Evolutionary conservation across 768 basidiomycete species (phyloP).

Genomic region (Phylloporus sp.): DNA sequence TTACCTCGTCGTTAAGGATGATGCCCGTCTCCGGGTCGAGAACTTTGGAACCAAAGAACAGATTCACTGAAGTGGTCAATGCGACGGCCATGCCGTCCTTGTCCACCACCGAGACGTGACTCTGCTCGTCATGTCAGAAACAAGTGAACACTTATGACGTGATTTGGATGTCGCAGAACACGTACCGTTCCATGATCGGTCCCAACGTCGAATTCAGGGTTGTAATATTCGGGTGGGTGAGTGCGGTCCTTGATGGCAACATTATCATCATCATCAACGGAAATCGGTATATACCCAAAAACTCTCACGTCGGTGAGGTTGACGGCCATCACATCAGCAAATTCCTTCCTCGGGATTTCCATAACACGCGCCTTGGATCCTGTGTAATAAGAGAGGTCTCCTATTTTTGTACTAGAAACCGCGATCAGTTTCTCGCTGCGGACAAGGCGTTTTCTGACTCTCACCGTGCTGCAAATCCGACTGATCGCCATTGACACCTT

Average conservation of each 20-base stretch:
- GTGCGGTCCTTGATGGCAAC: slow-evolving; percentile 59
- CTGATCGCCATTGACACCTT: slow-evolving; percentile 25
- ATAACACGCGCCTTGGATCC: slow-evolving; percentile 51
- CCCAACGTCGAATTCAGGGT: slow-evolving; percentile 71
- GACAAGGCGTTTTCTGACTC: slow-evolving; percentile 2
- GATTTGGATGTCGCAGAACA: background rate
- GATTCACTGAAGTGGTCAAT: slow-evolving; percentile 85
- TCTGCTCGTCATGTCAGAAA: slow-evolving; percentile 48
- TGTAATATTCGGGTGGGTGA: slow-evolving; percentile 77
- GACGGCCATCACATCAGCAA: slow-evolving; percentile 49
- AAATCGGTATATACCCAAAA: slow-evolving; percentile 1
- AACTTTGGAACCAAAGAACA: slow-evolving; percentile 84
- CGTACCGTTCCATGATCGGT: slow-evolving; percentile 78
- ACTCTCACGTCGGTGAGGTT: slow-evolving; percentile 82
- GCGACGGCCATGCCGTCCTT: slow-evolving; percentile 81
- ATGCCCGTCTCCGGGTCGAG: slow-evolving; percentile 85
- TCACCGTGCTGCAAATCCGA: slow-evolving; percentile 62
- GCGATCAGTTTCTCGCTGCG: slow-evolving; percentile 3
- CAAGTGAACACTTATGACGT: slow-evolving; percentile 6
- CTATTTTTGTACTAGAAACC: slow-evolving; percentile 67
- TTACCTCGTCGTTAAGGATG: slow-evolving; percentile 81
- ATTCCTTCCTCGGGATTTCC: slow-evolving; percentile 65
- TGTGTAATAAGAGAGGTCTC: slow-evolving; percentile 63
- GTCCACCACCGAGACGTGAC: slow-evolving; percentile 82
- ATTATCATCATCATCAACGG: slow-evolving; percentile 7